Base-by-base conservation (phyloP, 345 rosid species). In the Barbarea vulgaris region DNA sequence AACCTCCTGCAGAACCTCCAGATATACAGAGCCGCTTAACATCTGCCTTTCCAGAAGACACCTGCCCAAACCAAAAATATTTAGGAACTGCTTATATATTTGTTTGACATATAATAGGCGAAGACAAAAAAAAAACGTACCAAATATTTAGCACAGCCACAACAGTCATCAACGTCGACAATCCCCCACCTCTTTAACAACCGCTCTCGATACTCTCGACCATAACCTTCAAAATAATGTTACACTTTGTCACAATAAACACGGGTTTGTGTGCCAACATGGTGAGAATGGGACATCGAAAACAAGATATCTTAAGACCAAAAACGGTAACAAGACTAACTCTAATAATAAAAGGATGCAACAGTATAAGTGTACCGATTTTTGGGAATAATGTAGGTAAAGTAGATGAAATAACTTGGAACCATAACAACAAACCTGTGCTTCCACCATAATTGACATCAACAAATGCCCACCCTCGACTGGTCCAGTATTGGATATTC, bases 381-480 rank as follows among this genome's bases (percentile, higher is more conserved):
- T 12, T 6, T 6, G 6, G 47, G 65, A 30, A 15, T n/a, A 27
- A 8, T 64, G 24, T 22, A 30, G 13, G 48, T 58, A 24, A 64
- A 36, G 59, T 53, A 24, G 60, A 21, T 68, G 69, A 59, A 52
- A 25, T 14, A 72, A 9, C 18, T 55, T 74, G 56, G 25, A 36
- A 58, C 13, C 34, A 59, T 34, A 34, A 39, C 9, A 60, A 87
- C 92, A 70, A 77, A 95, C 99, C 99, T 65, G 97, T 90, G 93
- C 99, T 95, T 86, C 97, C 99, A 72, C 97, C 99, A 64, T 92
- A 95, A 70, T 92, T 95, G 58, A 95, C 97, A 82, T 92, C 99
- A 73, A 89, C 97, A 70, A 87, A 79, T 46, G 97, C 97, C 99
- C 99, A 95, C 63, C 99, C 99, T 61, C 99, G 84, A 80, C 96